Conservation (phyloP, 139 green algal species). For the Dunaliella primolecta region DNA sequence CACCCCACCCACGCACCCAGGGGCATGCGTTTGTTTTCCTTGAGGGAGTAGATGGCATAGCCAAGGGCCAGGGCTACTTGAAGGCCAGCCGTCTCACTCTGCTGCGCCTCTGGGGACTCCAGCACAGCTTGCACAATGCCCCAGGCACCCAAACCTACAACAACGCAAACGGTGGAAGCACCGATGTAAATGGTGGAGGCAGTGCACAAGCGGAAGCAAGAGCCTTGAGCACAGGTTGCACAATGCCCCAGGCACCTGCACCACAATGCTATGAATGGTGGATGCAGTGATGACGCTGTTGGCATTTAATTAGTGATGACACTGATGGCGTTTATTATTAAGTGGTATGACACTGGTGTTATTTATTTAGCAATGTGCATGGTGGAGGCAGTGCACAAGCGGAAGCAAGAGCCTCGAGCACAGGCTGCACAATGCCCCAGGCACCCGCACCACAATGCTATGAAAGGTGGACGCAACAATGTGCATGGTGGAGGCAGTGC, state of each 20-base stretch:
- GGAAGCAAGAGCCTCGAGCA: slow-evolving; percentile 57
- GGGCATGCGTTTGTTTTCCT: slow-evolving; percentile 65
- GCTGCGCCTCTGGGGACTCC: slow-evolving; percentile 48
- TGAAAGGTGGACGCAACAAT: too few relatives aligned
- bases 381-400: too few relatives aligned
- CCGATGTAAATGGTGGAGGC: too few relatives aligned
- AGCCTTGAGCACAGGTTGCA: slow-evolving; percentile 58
- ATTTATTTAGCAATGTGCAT: too few relatives aligned
- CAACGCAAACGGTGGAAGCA: too few relatives aligned
- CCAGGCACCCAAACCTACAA: background rate
- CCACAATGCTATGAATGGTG: too few relatives aligned
- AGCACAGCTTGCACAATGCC: slow-evolving; percentile 50
- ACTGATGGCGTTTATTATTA: too few relatives aligned
- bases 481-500: too few relatives aligned
- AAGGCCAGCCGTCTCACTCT: slow-evolving; percentile 63
- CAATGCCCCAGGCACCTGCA: background rate
- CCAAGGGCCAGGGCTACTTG: slow-evolving; percentile 73
- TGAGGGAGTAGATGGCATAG: slow-evolving; percentile 73
- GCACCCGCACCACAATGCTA: background rate
- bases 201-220: too few relatives aligned
- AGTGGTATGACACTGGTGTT: too few relatives aligned
- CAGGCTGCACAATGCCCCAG: slow-evolving; percentile 39
- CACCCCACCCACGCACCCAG: slow-evolving; percentile 45
- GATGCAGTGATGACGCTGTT: too few relatives aligned
- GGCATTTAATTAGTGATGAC: too few relatives aligned